Conservation (phyloP, 306 rosid species). For the Quillaja saponaria region DNA sequence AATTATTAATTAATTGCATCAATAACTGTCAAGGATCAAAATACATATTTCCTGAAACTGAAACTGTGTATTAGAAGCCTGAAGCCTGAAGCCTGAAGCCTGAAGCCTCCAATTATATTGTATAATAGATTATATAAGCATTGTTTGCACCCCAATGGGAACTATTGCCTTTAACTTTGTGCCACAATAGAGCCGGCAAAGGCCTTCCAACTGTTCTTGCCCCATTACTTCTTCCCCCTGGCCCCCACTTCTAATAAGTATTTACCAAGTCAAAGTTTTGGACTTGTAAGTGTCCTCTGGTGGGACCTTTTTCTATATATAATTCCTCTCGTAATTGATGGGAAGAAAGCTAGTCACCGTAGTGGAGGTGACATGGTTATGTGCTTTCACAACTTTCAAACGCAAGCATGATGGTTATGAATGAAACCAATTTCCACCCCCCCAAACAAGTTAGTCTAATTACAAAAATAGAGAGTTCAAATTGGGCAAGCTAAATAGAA, state of each 20-base stretch:
- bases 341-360: constrained; percentile 26
- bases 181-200: constrained; percentile 52
- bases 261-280: constrained; percentile 36
- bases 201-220: constrained; percentile 53
- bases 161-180: constrained; percentile 54
- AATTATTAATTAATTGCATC: too few relatives aligned
- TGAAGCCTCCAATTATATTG: constrained; percentile 22
- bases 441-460: constrained; percentile 15
- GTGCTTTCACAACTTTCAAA: constrained; percentile 53
- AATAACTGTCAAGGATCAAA: too few relatives aligned
- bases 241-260: too few relatives aligned
- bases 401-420: constrained; percentile 52
- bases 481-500: constrained; percentile 51
- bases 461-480: constrained; percentile 47
- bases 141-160: constrained; percentile 31
- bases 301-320: constrained; percentile 25
- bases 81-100: too few relatives aligned
- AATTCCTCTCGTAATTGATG: too few relatives aligned
- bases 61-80: too few relatives aligned
- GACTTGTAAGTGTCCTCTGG: constrained; percentile 21
- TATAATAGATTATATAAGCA: too few relatives aligned
- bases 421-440: constrained; percentile 40
- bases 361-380: constrained; percentile 46
- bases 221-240: constrained; percentile 32
- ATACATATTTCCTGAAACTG: too few relatives aligned